Base-by-base conservation (phyloP, 352 stramenopile species). In the Globisporangium takayamanum region DNA sequence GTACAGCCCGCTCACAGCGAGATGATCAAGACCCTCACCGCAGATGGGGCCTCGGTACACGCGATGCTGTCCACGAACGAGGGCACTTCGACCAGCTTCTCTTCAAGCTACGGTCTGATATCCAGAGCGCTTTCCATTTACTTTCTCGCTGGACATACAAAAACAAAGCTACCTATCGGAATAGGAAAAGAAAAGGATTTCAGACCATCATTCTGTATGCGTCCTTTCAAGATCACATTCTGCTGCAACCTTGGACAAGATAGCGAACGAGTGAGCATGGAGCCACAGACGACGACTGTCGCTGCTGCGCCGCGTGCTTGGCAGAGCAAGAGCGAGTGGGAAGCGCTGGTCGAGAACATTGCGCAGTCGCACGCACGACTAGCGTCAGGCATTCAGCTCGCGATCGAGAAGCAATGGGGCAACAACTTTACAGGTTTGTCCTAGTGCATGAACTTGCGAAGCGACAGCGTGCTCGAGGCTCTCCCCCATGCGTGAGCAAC, bases 331-430 rank as follows among this genome's bases (percentile, higher is more conserved):
- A 74, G 63, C 44, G 80, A 92, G 60, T 89, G 79, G 79, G 74
- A 87, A 18, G 66, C 87, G 37, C 73, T 89, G 2, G 82, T 89
- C 26, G 79, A 92, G 59, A 92, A 89, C 72, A 92, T 89, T 33
- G 82, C 79, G 50, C 79, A 92, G 65, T 92, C 79, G 44, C 79
- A 84, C 51, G 69, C 82, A 30, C 76, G 78, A 0, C 66, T 89
- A 5, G 76, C 82, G 18, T 84, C 79, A 1, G 79, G 82, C 55
- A 92, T 92, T 59, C 79, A 92, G 57, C 58, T 88, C 30, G 82
- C 79, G 18, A 87, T 92, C 45, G 82, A 92, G 66, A 87, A 88
- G 63, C 79, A 88, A 59, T 92, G 82, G 77, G 77, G 79, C 46
- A 78, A 83, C 64, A 86, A 87, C 57, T 92, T 92, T 55, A 60